Evolutionary conservation across 768 basidiomycete species (phyloP).

Genomic region (Lactarius tabidus): DNA sequence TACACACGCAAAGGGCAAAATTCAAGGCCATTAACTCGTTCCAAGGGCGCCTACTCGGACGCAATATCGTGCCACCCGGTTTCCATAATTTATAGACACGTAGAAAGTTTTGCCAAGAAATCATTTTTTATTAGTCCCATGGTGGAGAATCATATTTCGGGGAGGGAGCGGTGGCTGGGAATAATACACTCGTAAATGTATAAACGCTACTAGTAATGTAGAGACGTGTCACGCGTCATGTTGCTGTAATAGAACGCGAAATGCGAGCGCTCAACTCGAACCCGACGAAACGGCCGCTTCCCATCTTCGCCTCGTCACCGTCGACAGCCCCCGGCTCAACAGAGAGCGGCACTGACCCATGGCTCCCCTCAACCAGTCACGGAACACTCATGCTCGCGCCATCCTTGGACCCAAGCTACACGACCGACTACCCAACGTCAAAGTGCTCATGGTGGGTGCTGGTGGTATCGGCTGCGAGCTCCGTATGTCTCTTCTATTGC

Average conservation of each 20-base stretch:
- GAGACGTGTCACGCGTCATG: not conserved
- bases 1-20: not conserved
- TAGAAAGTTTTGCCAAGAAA: not conserved
- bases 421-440: constrained; percentile 54
- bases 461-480: constrained; percentile 98
- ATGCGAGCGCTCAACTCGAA: not conserved
- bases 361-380: constrained; percentile 12
- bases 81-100: not conserved
- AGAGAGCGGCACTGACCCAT: not conserved
- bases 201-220: not conserved
- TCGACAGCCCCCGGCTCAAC: constrained; percentile 4
- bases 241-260: constrained; percentile 3
- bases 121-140: not conserved
- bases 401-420: constrained; percentile 77
- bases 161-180: not conserved
- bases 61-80: not conserved
- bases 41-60: not conserved
- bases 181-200: not conserved
- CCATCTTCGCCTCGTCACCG: constrained; percentile 12
- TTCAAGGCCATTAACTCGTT: not conserved
- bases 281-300: constrained; percentile 6
- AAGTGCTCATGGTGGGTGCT: constrained; percentile 87
- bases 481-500: constrained; percentile 38
- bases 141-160: not conserved
- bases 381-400: constrained; percentile 57